Evolutionary conservation across 1,284 basidiomycete species (phyloP).

Genomic region (Exobasidium cylindrosporum): DNA sequence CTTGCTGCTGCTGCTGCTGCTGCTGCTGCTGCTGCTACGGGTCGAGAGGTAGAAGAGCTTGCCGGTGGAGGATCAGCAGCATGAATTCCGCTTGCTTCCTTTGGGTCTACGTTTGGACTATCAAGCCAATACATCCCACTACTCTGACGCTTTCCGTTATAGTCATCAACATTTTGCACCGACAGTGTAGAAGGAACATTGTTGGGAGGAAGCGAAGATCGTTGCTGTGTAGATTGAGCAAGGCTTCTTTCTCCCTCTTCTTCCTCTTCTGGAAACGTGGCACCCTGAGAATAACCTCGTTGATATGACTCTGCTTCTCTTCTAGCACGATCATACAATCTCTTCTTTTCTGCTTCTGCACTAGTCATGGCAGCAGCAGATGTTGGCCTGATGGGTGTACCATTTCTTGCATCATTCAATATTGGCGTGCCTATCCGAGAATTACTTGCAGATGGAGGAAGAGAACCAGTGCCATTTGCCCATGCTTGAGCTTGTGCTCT

Average conservation of each 20-base stretch:
- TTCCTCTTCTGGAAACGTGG: constrained; percentile 20
- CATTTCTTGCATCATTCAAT: not conserved
- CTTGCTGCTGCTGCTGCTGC: constrained; percentile 3
- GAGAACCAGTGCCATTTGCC: not conserved
- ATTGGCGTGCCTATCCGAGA: not conserved
- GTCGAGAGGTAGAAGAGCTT: constrained; percentile 4
- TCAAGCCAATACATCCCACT: constrained; percentile 16
- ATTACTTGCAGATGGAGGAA: not conserved
- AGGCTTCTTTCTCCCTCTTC: constrained; percentile 12
- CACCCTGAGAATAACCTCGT: constrained; percentile 24
- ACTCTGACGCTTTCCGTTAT: not conserved
- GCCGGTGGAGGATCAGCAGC: not conserved
- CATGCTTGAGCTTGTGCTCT: constrained; percentile 4
- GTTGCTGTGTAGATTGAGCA: not conserved
- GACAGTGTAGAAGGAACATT: not conserved
- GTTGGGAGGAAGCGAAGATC: not conserved
- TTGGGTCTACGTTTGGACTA: constrained; percentile 5
- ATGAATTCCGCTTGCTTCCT: constrained; percentile 9
- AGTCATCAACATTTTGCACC: not conserved
- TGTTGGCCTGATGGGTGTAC: not conserved
- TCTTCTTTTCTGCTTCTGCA: constrained; percentile 38
- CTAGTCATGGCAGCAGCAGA: constrained; percentile 11
- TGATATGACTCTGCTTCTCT: constrained; percentile 43
- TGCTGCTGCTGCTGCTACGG: constrained; percentile 1
- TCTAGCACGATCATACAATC: constrained; percentile 40